phyloP scores from a whole-genome alignment of 495 filamentous ascomycete species.

The Hyaloscypha finlandica region DNA sequence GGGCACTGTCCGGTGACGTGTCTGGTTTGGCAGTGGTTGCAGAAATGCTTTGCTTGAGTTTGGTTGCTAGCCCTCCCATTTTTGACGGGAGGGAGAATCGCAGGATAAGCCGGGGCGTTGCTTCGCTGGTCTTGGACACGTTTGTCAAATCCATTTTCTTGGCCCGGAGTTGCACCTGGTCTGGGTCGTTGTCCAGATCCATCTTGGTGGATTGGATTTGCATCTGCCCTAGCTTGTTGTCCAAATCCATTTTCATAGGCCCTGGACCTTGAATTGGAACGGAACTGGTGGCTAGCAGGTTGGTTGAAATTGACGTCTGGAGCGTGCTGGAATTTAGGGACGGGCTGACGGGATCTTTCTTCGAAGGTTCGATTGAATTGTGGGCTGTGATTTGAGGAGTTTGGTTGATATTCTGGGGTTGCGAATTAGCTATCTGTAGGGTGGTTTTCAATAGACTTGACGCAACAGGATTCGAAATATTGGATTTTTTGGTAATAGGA shows the following conservation, averaged over 20 bases:
- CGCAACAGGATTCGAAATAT: background rate
- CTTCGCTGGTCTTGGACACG: background rate
- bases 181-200: background rate
- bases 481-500: too few species aligned
- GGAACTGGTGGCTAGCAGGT: background rate
- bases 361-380: background rate
- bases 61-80: background rate
- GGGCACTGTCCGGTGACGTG: constrained; percentile 62
- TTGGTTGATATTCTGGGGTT: background rate
- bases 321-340: background rate
- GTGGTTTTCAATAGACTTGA: background rate
- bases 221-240: background rate
- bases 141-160: background rate
- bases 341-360: background rate
- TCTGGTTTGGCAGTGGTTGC: constrained; percentile 52
- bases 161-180: background rate
- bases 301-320: background rate
- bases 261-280: background rate
- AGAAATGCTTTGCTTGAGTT: constrained; percentile 30
- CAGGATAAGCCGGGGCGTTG: background rate
- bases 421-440: background rate
- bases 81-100: constrained; percentile 3
- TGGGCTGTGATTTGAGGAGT: background rate
- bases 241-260: background rate
- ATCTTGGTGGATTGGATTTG: background rate